Base-by-base conservation (phyloP, 495 filamentous ascomycete genomes). In the Hyaloscypha hepaticicola region DNA sequence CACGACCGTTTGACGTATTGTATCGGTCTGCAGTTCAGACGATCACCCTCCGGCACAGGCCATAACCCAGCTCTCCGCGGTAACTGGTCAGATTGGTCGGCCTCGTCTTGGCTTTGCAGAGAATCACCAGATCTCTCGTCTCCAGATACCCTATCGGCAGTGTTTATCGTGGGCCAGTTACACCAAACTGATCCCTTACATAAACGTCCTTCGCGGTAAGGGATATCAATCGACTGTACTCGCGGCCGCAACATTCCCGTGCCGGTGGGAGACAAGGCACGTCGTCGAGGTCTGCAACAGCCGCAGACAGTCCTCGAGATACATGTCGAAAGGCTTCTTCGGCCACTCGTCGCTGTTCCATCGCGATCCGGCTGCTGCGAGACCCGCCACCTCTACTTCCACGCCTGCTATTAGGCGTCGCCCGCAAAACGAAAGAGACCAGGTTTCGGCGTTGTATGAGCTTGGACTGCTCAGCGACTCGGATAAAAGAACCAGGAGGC, bases 381-480 rank as follows among this genome's bases (percentile, higher is more conserved):
- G 6, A 19, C 12, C n/a, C 50, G 50, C 50, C 21, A 21, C 50
- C 21, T 7, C 50, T 27, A 8, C 8, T 8, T 45, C 38, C 8
- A 8, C 38, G 8, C 19, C 55, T 53, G 24, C 51, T 22, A 41
- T 29, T 29, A 57, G 34, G 28, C 48, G 27, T 52, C 27, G 34
- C 28, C 34, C 25, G n/a, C 31, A 50, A 14, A 63, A 34, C 53
- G 67, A 67, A 52, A 49, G 63, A 6, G 60, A 65, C 53, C 64
- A 67, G 64, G 61, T 72, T 63, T 67, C 70, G 41, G 57, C 31
- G 24, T 49, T 72, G 51, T 67, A 61, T 66, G 70, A 69, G 70
- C 67, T 72, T 66, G 70, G 70, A 68, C 67, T 72, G 25, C 58
- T 69, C 6, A 58, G 55, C 64, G 31, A 60, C 60, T 62, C 66